Base-by-base conservation (phyloP, 345 rosid species). In the Draba incana region DNA sequence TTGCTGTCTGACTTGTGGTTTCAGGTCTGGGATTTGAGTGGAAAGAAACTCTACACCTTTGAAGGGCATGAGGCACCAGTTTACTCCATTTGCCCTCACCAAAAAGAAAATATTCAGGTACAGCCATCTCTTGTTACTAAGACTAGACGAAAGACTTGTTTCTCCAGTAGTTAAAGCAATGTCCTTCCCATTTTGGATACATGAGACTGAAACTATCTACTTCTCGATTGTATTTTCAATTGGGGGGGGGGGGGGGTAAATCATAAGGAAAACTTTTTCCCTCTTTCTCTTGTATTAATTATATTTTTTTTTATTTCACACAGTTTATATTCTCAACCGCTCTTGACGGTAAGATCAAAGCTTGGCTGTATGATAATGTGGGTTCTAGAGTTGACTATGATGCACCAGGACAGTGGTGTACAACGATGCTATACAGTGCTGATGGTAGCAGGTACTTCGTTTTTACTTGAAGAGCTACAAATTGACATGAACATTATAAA, bases 291-390 rank as follows among this genome's bases (percentile, higher is more conserved):
- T 41, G 43, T 68, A 10, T 63, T 23, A 16, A 23, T 45, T 8
- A 16, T 38, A n/a, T 24, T 64, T 39, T 75, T 55, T 33, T 16
- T 31, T 24, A 52, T 31, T 35, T 55, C 64, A 43, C 50, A 66
- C 90, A 92, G 96, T 91, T 91, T 67, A 84, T 91, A 15, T 91
- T 91, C 66, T 88, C 97, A 38, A 91, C 97, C n/a, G 89, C 92
- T 38, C 70, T 84, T 63, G 97, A 91, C 77, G 97, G 97, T 75
- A 91, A 88, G 77, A 91, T 91, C 52, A 91, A 88, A 71, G 92
- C 97, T 57, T 91, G 97, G 97, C 68, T 91, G 53, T 91, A 88
- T 77, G 96, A 91, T 58, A 64, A 79, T 75, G 14, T 80, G 74
- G 96, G 97, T 42, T 91, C 96, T 51, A 83, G 96, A 75, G 97